Evolutionary conservation across 192 early-diverging fungal genomes (phyloP), one percentile per base, ranked within the genome.

Genomic region (Lobulomyces angularis): DNA sequence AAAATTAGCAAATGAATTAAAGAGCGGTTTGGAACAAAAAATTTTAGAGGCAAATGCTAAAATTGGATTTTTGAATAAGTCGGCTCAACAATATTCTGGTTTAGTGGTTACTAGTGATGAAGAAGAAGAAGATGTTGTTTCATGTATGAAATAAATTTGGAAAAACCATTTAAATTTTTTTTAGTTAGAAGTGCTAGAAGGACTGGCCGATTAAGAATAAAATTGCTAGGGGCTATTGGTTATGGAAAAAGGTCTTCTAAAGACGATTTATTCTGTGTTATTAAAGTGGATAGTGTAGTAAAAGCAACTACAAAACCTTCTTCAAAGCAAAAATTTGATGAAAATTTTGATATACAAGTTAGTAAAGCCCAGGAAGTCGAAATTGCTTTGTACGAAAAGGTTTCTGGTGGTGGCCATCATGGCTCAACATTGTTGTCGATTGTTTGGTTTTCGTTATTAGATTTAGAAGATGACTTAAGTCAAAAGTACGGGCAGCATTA

Each of bases 311-410:
- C 91, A 25, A 71, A 74, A 4, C 69, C 78, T 14, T 48, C 46
- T 18, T 44, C 40, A 16, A 60, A 72, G n/a, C 66, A 69, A 28
- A 81, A 79, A 46, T 97, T 83, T 81, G 76, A 74, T 46, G 86
- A 91, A 36, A 65, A 70, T 27, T 77, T 82, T 58, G 88, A 87
- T 40, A 71, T 91, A 11, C 73, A 79, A 42, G 83, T 97, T 26
- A 83, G 91, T 53, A 82, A 83, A 56, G 88, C 83, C 1, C 76
- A 76, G 14, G 94, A 97, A 51, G 69, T 90, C 12, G 94, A 97
- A 58, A 74, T 97, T 36, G 70, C 78, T 2, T 62, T 97, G 20
- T 87, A 80, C 55, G 88, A 88, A 53, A 50, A 61, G 3, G 41
- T 48, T 3, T 23, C 76, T 61, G 47, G 50, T 51, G 21, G 72